Evolutionary conservation across 2,329 filamentous ascomycete species (phyloP), one percentile per base, ranked within the genome.

Genomic region (Chaetomium olivaceum): DNA sequence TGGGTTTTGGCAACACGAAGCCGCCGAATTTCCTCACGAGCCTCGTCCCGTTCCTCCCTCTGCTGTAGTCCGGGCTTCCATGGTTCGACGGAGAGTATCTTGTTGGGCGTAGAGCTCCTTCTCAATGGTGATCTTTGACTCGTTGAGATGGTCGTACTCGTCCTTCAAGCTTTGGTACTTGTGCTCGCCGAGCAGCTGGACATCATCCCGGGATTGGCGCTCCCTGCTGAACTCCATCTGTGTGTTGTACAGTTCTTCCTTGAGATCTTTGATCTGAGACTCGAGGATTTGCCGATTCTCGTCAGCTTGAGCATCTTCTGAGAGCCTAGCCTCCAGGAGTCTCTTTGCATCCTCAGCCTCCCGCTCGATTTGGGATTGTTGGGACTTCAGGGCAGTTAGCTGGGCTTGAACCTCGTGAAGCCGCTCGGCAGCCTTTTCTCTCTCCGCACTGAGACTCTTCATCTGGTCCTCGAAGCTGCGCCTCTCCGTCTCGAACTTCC

Each of bases 51-150:
- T 73, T 96, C 92, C 70, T 90, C 87, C 87, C 75, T 99, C 94
- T 0, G 92, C 92, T 5, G 87, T 86, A 5, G 88, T 84, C 36
- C 92, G 87, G 56, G 91, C 90, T 76, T 97, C 93, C 70, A 90
- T 92, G 12, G 93, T 91, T 62, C 94, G 88, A 46, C 95, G 88
- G 55, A 97, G 85, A 12, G 91, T 91, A 74, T 99, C 94, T 76
- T 97, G 93, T 74, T 98, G 94, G 5, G 91, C 90, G 75, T 98
- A 98, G 76, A 99, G 89, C 77, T 98, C 94, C 77, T 97, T 98
- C 77, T 99, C 94, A 69, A 99, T 97, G 56, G 89, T 96, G 73
- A 97, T 97, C 78, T 99, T 99, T 31, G 92, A 89, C 69, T 97
- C 93, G 72, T 97, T 97, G 39, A 98, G 83, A 39, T 87, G 86